These are phyloP conservation scores for Arthroderma sp. DNA, from an alignment of 2,329 filamentous ascomycete species.

Conservation along the genomic window DNA sequence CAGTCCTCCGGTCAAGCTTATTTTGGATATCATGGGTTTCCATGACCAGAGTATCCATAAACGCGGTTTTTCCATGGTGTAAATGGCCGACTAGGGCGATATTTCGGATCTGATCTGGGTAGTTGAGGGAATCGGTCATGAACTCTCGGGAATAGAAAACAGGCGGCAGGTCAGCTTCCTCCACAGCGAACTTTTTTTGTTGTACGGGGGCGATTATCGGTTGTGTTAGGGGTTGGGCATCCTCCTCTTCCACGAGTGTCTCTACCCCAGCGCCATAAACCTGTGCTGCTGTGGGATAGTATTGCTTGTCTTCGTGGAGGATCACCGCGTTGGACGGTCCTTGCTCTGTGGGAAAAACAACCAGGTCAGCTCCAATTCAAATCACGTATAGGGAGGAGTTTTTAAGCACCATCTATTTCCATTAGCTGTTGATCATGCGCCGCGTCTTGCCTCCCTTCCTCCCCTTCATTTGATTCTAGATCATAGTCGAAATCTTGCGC, in stretches of 20 bases:
- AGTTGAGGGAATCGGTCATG: constrained; percentile 93
- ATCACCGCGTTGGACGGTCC: constrained; percentile 94
- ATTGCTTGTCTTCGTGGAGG: constrained; percentile 97
- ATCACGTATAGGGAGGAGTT: too few relatives aligned
- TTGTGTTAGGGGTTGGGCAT: constrained; percentile 80
- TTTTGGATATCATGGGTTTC: constrained; percentile 84
- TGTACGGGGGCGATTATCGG: constrained; percentile 89
- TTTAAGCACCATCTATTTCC: constrained; percentile 62
- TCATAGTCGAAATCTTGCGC: constrained; percentile 69
- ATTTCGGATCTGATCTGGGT: constrained; percentile 86
- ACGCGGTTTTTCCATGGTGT: constrained; percentile 94
- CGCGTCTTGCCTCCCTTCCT: constrained; percentile 47
- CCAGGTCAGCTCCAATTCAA: constrained; percentile 14
- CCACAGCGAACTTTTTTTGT: constrained; percentile 89
- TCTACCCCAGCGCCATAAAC: constrained; percentile 91
- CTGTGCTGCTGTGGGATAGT: constrained; percentile 95
- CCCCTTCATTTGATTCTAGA: constrained; percentile 52
- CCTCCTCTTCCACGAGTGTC: constrained; percentile 90
- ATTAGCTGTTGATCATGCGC: constrained; percentile 70
- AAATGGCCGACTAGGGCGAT: constrained; percentile 83
- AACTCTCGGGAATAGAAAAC: constrained; percentile 82
- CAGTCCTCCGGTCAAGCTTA: constrained; percentile 65
- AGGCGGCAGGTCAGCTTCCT: constrained; percentile 79
- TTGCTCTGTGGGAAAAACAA: constrained; percentile 40
- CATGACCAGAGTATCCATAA: constrained; percentile 95